A percentile compares a stretch with the other conserved stretches of the same genome.
phyloP scores from a whole-genome alignment of 352 stramenopile species.

The Phytophthora melonis region DNA sequence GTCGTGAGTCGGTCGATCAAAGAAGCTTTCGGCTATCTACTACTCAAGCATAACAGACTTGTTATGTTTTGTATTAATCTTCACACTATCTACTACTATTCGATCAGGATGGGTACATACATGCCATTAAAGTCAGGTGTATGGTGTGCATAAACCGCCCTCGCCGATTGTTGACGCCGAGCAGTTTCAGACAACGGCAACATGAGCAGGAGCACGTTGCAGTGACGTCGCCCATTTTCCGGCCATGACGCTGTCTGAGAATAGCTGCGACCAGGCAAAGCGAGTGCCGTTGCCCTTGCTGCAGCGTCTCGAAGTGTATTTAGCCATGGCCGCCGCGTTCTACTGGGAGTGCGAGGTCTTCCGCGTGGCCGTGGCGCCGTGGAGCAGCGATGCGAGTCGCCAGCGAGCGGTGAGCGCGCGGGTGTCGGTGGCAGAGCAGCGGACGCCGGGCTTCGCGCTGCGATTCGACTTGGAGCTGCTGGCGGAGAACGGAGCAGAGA shows the following conservation, averaged over 20 bases:
- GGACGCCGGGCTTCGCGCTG: conserved; percentile 53
- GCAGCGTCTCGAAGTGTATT: background rate
- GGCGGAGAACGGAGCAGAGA: conserved; percentile 6
- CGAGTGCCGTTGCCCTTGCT: conserved; percentile 2
- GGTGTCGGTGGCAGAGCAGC: conserved; percentile 49
- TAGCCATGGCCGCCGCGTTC: conserved; percentile 23
- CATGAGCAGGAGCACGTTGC: background rate
- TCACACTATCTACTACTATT: no score
- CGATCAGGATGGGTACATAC: background rate
- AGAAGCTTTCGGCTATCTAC: no score
- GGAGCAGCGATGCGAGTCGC: conserved; percentile 9
- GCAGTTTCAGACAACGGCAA: conserved; percentile 27
- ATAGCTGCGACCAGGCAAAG: conserved; percentile 7
- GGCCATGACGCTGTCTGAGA: conserved; percentile 10
- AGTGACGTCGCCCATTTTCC: conserved; percentile 17
- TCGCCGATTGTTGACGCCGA: background rate
- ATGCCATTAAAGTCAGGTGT: conserved; percentile 12
- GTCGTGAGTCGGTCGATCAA: no score
- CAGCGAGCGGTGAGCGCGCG: conserved; percentile 33
- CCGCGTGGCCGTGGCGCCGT: conserved; percentile 36
- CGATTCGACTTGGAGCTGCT: conserved; percentile 40
- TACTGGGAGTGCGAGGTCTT: conserved; percentile 33
- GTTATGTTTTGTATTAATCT: no score
- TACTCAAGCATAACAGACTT: no score
- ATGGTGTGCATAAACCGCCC: background rate